Base-by-base conservation (phyloP, 345 rosid genomes). In the Citrus cavaleriei region DNA sequence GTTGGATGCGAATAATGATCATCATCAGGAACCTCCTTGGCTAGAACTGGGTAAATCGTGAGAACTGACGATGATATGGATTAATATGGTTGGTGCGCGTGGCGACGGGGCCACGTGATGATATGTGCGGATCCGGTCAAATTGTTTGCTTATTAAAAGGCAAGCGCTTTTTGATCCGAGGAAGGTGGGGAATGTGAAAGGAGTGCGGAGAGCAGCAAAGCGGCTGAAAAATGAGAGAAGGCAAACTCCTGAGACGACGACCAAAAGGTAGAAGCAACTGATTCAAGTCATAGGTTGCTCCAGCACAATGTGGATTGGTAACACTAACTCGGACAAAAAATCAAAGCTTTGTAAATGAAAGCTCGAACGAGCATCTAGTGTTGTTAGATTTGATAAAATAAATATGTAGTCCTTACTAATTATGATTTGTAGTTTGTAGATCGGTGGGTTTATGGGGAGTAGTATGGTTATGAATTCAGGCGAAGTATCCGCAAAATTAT, bases 1-100 rank as follows among this genome's bases (percentile, higher is more conserved):
- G 81, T 81, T 85, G 75, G 92, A 93, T 81, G 92, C 84, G 40
- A 85, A 63, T 18, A 77, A 69, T 4, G 84, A 78, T 38, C 67
- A 87, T 72, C 79, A 82, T 71, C 77, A 84, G 63, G 87, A 88
- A 7, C 77, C 82, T 13, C 12, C 88, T 46, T 89, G 94, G 97
- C 87, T 91, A 6, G 97, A 95, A 70, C 94, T 89, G 1, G 89
- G 91, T 40, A 90, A 90, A 70, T 87, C 80, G 84, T 63, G 46
- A 61, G 9, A 38, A 30, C 0, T 13, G 2, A 16, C 1, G 25
- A 18, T 7, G 28, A 67, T 3, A 6, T 21, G 70, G 71, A 37
- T 22, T n/a, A 7, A 37, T 21, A 8, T 21, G 7, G 21, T 9
- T 42, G n/a, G 49, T 10, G 4, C 14, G 0, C 4, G 49, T 42